A percentile compares a stretch with the other conserved stretches of the same genome.
Evolutionary conservation across 2,329 filamentous ascomycete genomes (phyloP).

Genomic region (Curvularia spicifera): DNA sequence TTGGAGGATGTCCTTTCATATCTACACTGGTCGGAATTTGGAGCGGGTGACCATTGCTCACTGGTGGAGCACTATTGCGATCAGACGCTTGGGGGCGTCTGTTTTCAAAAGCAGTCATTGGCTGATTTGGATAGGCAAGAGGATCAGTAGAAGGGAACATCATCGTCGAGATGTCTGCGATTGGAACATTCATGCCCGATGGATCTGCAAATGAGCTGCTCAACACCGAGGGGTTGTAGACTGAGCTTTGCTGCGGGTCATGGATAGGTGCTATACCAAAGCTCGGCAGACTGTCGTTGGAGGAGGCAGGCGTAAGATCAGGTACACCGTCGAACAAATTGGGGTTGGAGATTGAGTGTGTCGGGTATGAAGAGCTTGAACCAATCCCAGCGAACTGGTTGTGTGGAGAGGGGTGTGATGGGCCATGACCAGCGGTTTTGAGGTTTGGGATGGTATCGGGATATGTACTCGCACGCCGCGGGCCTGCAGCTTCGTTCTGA

Average conservation of each 20-base stretch:
- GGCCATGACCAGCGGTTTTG: constrained; percentile 35
- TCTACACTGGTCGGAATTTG: constrained; percentile 26
- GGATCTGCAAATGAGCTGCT: constrained; percentile 40
- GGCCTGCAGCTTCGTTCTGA: constrained; percentile 30
- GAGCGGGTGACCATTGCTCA: constrained; percentile 6
- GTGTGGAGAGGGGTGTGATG: constrained; percentile 40
- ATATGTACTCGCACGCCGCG: constrained; percentile 47
- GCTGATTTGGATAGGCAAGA: constrained; percentile 79
- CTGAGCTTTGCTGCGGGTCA: constrained; percentile 35
- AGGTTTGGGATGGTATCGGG: constrained; percentile 41
- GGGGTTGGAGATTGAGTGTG: constrained; percentile 34
- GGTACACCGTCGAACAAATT: constrained; percentile 43
- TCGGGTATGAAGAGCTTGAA: constrained; percentile 36
- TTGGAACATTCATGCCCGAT: constrained; percentile 50
- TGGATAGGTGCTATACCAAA: constrained; percentile 35
- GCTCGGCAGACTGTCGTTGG: constrained; percentile 37
- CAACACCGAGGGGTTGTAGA: constrained; percentile 41
- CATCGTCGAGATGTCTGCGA: constrained; percentile 75
- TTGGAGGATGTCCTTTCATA: constrained; percentile 35
- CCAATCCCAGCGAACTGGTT: constrained; percentile 38
- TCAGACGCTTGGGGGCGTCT: constrained; percentile 43
- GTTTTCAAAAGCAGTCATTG: constrained; percentile 65
- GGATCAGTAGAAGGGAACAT: constrained; percentile 83
- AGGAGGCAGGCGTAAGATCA: constrained; percentile 44
- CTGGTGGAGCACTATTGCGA: constrained; percentile 13